Evolutionary conservation across 2,329 filamentous ascomycete species (phyloP).

Genomic region (Cadophora sp.): DNA sequence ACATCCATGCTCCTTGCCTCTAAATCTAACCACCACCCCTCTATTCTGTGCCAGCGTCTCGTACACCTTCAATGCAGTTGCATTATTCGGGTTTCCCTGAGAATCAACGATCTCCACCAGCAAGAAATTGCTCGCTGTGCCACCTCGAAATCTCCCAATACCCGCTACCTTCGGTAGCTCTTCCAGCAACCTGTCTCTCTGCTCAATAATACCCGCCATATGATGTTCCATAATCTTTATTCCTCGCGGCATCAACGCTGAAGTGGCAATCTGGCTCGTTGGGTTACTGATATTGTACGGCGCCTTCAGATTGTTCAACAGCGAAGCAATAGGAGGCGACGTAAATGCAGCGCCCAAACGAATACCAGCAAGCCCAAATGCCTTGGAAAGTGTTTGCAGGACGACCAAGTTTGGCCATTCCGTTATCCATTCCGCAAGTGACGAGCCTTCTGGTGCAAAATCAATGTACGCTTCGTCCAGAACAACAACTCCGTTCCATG

Average conservation of each 20-base stretch:
- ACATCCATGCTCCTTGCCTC: slow-evolving; percentile 92
- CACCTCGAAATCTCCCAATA: slow-evolving; percentile 82
- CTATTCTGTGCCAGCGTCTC: slow-evolving; percentile 82
- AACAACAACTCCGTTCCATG: slow-evolving; percentile 94
- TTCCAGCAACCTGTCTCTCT: slow-evolving; percentile 76
- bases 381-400: slow-evolving; percentile 98
- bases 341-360: slow-evolving; percentile 87
- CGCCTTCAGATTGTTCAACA: slow-evolving; percentile 93
- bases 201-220: slow-evolving; percentile 71
- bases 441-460: slow-evolving; percentile 80
- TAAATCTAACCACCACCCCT: slow-evolving; percentile 91
- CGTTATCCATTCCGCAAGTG: slow-evolving; percentile 87
- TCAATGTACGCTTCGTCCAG: slow-evolving; percentile 97
- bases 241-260: slow-evolving; percentile 72
- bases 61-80: slow-evolving; percentile 79
- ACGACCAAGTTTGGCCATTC: slow-evolving; percentile 97
- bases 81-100: slow-evolving; percentile 78
- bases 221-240: slow-evolving; percentile 76
- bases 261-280: slow-evolving; percentile 79
- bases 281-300: slow-evolving; percentile 95
- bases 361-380: slow-evolving; percentile 94
- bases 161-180: slow-evolving; percentile 79
- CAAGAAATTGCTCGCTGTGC: slow-evolving; percentile 84
- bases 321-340: slow-evolving; percentile 71
- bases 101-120: slow-evolving; percentile 85